A percentile compares a stretch with the other conserved stretches of the same genome.
phyloP scores from a whole-genome alignment of 345 rosid species.

The Eutrema yunnanense region DNA sequence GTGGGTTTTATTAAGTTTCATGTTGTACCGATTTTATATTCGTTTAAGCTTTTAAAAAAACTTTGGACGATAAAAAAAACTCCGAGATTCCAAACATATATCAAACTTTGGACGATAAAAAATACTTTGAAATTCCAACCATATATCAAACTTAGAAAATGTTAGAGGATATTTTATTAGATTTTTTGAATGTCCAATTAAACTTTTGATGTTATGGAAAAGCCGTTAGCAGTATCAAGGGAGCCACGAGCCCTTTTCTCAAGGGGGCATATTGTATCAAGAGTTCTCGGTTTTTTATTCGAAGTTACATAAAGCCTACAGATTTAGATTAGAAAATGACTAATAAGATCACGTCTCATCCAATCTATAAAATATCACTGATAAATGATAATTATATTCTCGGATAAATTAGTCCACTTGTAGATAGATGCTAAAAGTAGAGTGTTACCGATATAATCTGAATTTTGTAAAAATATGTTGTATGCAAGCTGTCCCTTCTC shows the following conservation, averaged over 20 bases:
- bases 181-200: not conserved
- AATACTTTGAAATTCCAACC: not conserved
- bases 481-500: too few species aligned
- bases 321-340: not conserved
- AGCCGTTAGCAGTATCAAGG: slow-evolving; percentile 8
- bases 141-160: not conserved
- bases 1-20: too few species aligned
- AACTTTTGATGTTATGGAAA: slow-evolving; percentile 10
- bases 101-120: too few species aligned
- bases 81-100: too few species aligned
- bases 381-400: not conserved
- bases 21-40: too few species aligned
- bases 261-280: not conserved
- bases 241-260: not conserved
- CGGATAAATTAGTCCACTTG: not conserved
- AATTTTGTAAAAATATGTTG: not conserved
- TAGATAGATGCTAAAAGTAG: not conserved
- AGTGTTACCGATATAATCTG: not conserved
- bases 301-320: not conserved
- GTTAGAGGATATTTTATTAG: not conserved
- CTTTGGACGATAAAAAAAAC: too few species aligned
- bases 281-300: not conserved
- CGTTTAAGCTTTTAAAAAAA: too few species aligned
- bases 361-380: not conserved
- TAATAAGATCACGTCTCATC: not conserved